Evolutionary conservation across 192 early-diverging fungal species (phyloP).

Genomic region (Lobosporangium transversale): DNA sequence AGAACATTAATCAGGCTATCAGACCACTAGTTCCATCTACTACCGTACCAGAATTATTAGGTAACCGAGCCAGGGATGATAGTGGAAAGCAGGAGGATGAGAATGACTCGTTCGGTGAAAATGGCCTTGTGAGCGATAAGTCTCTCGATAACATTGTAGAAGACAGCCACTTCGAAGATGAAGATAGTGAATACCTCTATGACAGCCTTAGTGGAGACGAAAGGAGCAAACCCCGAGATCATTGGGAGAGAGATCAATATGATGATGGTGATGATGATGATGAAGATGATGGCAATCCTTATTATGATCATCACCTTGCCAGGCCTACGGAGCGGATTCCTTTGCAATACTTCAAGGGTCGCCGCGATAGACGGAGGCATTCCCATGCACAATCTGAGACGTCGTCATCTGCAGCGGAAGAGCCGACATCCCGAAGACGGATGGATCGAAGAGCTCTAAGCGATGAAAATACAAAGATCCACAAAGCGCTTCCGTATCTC

Average conservation of each 20-base stretch:
- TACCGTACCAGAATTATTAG: background rate
- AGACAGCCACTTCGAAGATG: too few species aligned
- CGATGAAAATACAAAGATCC: background rate
- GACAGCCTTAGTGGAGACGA: too few species aligned
- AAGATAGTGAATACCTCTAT: conserved; percentile 7
- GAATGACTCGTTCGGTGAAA: too few species aligned
- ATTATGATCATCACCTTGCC: background rate
- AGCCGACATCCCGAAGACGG: background rate
- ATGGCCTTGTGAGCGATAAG: too few species aligned
- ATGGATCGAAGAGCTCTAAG: background rate
- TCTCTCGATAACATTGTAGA: too few species aligned
- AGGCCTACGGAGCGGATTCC: background rate
- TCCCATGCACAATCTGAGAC: background rate
- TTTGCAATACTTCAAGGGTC: background rate
- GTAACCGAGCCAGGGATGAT: background rate
- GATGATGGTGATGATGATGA: background rate
- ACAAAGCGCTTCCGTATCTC: background rate
- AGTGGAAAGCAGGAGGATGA: background rate
- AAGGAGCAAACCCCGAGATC: too few species aligned
- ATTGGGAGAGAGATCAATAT: background rate
- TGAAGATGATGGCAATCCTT: background rate
- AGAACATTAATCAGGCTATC: background rate
- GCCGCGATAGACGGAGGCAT: too few species aligned
- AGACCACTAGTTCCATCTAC: too few species aligned
- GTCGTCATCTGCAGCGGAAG: background rate